Percentiles rank a stretch among this genome's conserved stretches.
phyloP scores from a whole-genome alignment of 2,329 filamentous ascomycete species.

The Aquanectria penicillioides region DNA sequence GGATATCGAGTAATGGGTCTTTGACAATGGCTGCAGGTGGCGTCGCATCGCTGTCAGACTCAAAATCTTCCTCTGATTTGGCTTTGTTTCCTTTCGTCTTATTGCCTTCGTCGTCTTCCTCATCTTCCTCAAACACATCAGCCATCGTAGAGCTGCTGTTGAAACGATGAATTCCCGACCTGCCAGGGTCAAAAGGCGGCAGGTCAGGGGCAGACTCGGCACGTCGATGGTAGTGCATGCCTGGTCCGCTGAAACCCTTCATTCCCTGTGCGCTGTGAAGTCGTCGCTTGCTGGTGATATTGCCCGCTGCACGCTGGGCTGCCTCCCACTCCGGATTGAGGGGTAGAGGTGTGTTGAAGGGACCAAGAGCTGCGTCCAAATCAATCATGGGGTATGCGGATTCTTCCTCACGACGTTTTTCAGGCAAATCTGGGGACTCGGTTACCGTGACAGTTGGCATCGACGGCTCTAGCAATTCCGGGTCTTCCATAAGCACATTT shows the following conservation, averaged over 20 bases:
- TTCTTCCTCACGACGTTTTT: constrained; percentile 65
- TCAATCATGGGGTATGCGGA: constrained; percentile 85
- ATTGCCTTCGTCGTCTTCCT: constrained; percentile 68
- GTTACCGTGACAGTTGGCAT: constrained; percentile 55
- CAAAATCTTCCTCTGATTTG: constrained; percentile 58
- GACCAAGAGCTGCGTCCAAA: constrained; percentile 90
- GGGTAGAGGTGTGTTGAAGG: constrained; percentile 83
- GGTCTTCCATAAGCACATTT: constrained; percentile 42
- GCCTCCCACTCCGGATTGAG: constrained; percentile 74
- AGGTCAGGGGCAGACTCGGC: constrained; percentile 85
- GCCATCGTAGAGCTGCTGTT: constrained; percentile 80
- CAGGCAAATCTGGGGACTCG: constrained; percentile 47
- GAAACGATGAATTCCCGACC: constrained; percentile 68
- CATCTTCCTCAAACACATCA: constrained; percentile 88
- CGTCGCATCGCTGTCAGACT: constrained; percentile 55
- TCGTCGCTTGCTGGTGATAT: constrained; percentile 65
- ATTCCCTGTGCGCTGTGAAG: constrained; percentile 82
- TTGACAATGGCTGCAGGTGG: constrained; percentile 42
- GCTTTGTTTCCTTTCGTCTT: constrained; percentile 48
- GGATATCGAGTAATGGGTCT: constrained; percentile 36
- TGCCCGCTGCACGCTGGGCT: constrained; percentile 66
- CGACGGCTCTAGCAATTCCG: constrained; percentile 38
- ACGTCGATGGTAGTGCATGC: constrained; percentile 80
- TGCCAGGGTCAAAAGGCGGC: constrained; percentile 74
- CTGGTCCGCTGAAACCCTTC: constrained; percentile 73